Evolutionary conservation across 2,329 filamentous ascomycete genomes (phyloP).

Genomic region (Fusarium cicatricum): DNA sequence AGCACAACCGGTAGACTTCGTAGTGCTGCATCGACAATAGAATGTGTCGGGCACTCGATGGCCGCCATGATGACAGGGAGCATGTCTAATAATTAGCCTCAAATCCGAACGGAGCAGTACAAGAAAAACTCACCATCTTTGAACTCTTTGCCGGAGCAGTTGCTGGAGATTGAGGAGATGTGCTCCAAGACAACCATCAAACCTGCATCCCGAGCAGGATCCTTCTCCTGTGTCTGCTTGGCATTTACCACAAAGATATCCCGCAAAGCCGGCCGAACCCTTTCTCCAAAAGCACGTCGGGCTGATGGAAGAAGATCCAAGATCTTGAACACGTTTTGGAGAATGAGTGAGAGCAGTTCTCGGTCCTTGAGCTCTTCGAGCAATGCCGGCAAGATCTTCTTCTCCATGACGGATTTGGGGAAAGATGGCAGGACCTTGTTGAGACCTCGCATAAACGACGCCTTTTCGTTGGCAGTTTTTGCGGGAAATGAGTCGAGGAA

Average conservation of each 20-base stretch:
- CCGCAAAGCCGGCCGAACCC: constrained; percentile 83
- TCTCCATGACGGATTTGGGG: constrained; percentile 91
- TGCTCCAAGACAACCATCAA: constrained; percentile 92
- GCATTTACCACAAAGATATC: constrained; percentile 77
- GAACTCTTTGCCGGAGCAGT: constrained; percentile 90
- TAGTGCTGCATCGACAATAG: constrained; percentile 85
- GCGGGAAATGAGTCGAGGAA: constrained; percentile 92
- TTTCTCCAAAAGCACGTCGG: constrained; percentile 82
- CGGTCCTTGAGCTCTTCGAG: constrained; percentile 94
- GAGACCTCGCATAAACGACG: constrained; percentile 88
- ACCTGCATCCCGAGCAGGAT: constrained; percentile 85
- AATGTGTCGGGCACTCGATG: constrained; percentile 88
- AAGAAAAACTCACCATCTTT: constrained; percentile 75
- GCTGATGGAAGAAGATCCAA: constrained; percentile 79
- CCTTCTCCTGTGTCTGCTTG: constrained; percentile 73
- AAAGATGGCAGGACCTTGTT: constrained; percentile 90
- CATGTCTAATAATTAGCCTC: constrained; percentile 67
- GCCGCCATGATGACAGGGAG: constrained; percentile 85
- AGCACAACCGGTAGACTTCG: constrained; percentile 81
- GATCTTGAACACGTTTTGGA: constrained; percentile 94
- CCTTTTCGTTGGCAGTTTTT: constrained; percentile 91
- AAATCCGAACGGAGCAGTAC: constrained; percentile 9
- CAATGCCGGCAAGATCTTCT: constrained; percentile 88
- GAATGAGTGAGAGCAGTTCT: constrained; percentile 82
- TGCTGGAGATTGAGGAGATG: constrained; percentile 76